Evolutionary conservation across 1,284 basidiomycete species (phyloP).

Genomic region (Ustilago sp.): DNA sequence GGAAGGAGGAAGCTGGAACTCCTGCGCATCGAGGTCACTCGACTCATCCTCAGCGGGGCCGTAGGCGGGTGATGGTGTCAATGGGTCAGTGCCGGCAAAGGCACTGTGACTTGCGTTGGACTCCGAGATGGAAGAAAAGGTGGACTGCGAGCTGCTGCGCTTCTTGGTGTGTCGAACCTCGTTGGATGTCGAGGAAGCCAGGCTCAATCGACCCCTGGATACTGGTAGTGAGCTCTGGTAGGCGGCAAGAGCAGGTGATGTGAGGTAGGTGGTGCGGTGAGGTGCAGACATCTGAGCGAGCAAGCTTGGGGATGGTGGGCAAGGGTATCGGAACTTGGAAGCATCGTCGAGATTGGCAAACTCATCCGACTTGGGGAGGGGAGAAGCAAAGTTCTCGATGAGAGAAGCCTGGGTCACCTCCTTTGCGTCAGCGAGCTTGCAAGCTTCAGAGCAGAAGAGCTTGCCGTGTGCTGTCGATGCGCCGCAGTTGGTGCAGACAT

Average conservation of each 20-base stretch:
- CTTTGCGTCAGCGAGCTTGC: slow-evolving; percentile 53
- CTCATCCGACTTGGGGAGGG: slow-evolving; percentile 28
- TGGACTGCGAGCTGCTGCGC: slow-evolving; percentile 61
- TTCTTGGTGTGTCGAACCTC: slow-evolving; percentile 34
- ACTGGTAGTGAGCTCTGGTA: slow-evolving; percentile 55
- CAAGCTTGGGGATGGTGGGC: slow-evolving; percentile 58
- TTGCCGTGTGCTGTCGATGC: slow-evolving; percentile 42
- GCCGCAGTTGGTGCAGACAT: slow-evolving; percentile 61
- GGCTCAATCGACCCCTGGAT: slow-evolving; percentile 34
- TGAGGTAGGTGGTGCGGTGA: slow-evolving; percentile 46
- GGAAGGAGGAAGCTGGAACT: slow-evolving; percentile 58
- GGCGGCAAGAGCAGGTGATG: slow-evolving; percentile 58
- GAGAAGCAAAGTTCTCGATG: slow-evolving; percentile 31
- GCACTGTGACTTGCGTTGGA: slow-evolving; percentile 49
- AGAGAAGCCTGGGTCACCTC: slow-evolving; percentile 34
- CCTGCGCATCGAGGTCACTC: slow-evolving; percentile 57
- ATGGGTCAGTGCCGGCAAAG: slow-evolving; percentile 53
- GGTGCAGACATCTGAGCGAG: slow-evolving; percentile 57
- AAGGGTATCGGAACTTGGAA: slow-evolving; percentile 59
- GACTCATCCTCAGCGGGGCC: slow-evolving; percentile 52
- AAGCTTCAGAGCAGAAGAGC: slow-evolving; percentile 60
- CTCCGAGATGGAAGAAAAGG: slow-evolving; percentile 63
- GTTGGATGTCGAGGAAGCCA: slow-evolving; percentile 26
- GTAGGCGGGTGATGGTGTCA: slow-evolving; percentile 54
- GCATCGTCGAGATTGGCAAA: slow-evolving; percentile 20